Percentiles rank a stretch among this genome's conserved stretches.
phyloP scores from a whole-genome alignment of 768 basidiomycete genomes.

The Macrolepiota dolichaula region DNA sequence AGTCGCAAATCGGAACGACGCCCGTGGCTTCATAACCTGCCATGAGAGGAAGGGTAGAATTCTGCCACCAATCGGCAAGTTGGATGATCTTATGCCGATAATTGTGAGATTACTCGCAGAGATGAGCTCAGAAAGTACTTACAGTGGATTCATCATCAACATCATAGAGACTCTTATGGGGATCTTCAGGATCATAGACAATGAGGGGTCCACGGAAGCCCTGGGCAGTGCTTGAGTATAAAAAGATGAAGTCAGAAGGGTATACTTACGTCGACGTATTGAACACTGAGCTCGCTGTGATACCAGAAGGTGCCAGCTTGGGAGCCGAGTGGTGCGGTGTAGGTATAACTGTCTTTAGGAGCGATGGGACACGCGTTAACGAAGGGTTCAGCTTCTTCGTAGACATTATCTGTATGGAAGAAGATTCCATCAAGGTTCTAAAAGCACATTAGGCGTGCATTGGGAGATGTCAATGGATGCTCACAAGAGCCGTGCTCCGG shows the following conservation, averaged over 20 bases:
- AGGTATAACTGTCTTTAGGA: slow-evolving; percentile 35
- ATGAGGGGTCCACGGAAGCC: slow-evolving; percentile 41
- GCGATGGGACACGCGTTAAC: slow-evolving; percentile 48
- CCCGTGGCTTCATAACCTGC: too few relatives aligned
- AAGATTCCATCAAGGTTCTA: slow-evolving; percentile 42
- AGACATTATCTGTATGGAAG: slow-evolving; percentile 15
- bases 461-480: background rate
- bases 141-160: too few relatives aligned
- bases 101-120: too few relatives aligned
- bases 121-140: too few relatives aligned
- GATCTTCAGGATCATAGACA: slow-evolving; percentile 30
- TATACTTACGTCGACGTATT: slow-evolving; percentile 9
- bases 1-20: too few relatives aligned
- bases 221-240: slow-evolving; percentile 12
- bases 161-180: slow-evolving; percentile 17
- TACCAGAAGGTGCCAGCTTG: slow-evolving; percentile 25
- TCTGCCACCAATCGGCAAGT: too few relatives aligned
- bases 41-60: too few relatives aligned
- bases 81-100: too few relatives aligned
- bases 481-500: slow-evolving; percentile 17
- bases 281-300: slow-evolving; percentile 15
- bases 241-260: background rate
- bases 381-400: slow-evolving; percentile 15
- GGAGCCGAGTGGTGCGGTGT: slow-evolving; percentile 28
- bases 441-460: background rate